Conservation (phyloP, 2,329 filamentous ascomycete genomes). For the Lachnellula occidentalis region DNA sequence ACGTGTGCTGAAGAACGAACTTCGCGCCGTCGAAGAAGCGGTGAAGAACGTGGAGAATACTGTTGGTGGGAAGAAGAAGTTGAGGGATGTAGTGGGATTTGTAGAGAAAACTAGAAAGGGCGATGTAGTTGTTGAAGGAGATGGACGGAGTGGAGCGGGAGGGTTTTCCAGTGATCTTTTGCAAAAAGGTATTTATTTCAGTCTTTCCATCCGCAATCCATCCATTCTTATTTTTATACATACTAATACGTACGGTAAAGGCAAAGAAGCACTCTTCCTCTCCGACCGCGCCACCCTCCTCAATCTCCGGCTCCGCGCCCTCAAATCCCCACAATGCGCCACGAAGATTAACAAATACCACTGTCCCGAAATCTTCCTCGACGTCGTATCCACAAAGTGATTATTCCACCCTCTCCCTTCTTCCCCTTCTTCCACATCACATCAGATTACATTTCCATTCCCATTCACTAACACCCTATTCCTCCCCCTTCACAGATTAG, state of each 20-base stretch:
- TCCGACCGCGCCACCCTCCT: slow-evolving; percentile 86
- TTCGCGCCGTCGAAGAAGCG: slow-evolving; percentile 76
- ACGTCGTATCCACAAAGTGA: slow-evolving; percentile 83
- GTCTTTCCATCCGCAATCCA: too few species aligned
- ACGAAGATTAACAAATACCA: slow-evolving; percentile 86
- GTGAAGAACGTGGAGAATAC: slow-evolving; percentile 68
- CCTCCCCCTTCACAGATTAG: slow-evolving; percentile 43
- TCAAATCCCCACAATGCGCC: slow-evolving; percentile 87
- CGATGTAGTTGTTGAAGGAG: slow-evolving; percentile 77
- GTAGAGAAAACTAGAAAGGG: slow-evolving; percentile 86
- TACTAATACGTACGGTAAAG: slow-evolving; percentile 39
- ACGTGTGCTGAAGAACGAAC: slow-evolving; percentile 76
- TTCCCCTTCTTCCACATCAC: too few species aligned
- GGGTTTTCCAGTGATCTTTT: slow-evolving; percentile 87
- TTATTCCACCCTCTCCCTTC: too few species aligned
- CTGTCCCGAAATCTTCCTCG: slow-evolving; percentile 96
- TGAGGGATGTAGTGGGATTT: slow-evolving; percentile 84
- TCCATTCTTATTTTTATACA: background rate
- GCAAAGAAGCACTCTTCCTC: slow-evolving; percentile 88
- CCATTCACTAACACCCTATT: too few species aligned
- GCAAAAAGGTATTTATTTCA: slow-evolving; percentile 59
- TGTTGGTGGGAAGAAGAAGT: slow-evolving; percentile 76
- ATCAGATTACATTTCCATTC: too few species aligned
- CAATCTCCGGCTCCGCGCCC: slow-evolving; percentile 79
- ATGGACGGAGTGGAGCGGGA: slow-evolving; percentile 78